A percentile compares a stretch with the other conserved stretches of the same genome.
These are phyloP conservation scores for Pharnaceum exiguum DNA, from an alignment of 148 eudicot genomes.

Conservation along the genomic window DNA sequence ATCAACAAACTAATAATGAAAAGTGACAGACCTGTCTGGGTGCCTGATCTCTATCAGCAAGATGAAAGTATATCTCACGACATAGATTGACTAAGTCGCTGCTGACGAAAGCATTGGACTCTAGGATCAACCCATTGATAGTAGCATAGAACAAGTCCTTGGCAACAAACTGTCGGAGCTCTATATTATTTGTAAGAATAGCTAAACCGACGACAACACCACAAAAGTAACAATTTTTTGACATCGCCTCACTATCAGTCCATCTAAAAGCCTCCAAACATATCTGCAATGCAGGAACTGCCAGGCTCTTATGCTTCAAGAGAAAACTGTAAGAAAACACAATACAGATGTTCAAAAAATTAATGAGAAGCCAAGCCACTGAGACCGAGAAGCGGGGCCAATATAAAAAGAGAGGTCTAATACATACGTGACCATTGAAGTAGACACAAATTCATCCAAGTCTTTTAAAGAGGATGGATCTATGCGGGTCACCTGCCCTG, in stretches of 20 bases:
- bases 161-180: conserved; percentile 74
- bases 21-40: conserved; percentile 78
- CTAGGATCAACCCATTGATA: conserved; percentile 79
- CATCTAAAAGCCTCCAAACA: conserved; percentile 75
- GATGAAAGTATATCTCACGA: conserved; percentile 74
- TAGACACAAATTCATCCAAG: conserved; percentile 57
- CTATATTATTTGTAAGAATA: conserved; percentile 50
- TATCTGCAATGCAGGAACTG: conserved; percentile 76
- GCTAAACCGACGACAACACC: conserved; percentile 59
- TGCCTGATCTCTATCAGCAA: conserved; percentile 67
- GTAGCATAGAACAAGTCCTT: conserved; percentile 82
- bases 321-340: conserved; percentile 50
- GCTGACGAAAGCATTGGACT: conserved; percentile 72
- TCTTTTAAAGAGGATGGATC: conserved; percentile 64
- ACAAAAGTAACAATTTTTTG: conserved; percentile 68
- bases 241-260: conserved; percentile 81
- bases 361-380: conserved; percentile 2
- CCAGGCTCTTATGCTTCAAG: conserved; percentile 60
- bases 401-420: neutral
- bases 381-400: neutral
- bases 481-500: conserved; percentile 56
- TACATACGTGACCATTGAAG: conserved; percentile 73
- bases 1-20: neutral
- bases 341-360: neutral
- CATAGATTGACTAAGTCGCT: conserved; percentile 77